A percentile compares a stretch with the other conserved stretches of the same genome.
These are phyloP conservation scores for Citrus inodora DNA, from an alignment of 345 rosid genomes.

Conservation along the genomic window DNA sequence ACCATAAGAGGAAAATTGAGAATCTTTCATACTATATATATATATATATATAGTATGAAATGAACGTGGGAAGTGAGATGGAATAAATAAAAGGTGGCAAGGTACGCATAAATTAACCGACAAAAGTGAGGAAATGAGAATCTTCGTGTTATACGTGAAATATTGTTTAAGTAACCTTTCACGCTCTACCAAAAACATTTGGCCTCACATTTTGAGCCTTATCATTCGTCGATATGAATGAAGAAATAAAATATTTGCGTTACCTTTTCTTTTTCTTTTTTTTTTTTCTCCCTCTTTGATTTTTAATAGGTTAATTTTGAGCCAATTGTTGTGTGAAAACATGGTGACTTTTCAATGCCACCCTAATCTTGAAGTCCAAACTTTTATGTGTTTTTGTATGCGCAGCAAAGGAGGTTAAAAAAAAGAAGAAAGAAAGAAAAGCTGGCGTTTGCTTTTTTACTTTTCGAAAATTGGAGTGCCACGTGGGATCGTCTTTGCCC, in stretches of 20 bases:
- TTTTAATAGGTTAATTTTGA: not conserved
- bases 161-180: not conserved
- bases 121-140: slow-evolving; percentile 21
- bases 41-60: too few species aligned
- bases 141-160: not conserved
- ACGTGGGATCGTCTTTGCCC: slow-evolving; percentile 17
- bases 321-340: slow-evolving; percentile 1
- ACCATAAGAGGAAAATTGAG: accelerated
- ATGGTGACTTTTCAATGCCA: not conserved
- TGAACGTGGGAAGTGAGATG: not conserved
- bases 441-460: not conserved
- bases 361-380: not conserved
- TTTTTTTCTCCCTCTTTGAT: not conserved
- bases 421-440: not conserved
- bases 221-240: not conserved
- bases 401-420: not conserved
- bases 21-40: too few species aligned
- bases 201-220: slow-evolving; percentile 2
- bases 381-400: not conserved
- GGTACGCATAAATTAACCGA: not conserved
- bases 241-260: not conserved
- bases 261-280: not conserved
- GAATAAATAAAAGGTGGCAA: not conserved
- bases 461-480: not conserved
- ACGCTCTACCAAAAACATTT: not conserved